These are phyloP conservation scores for Globisporangium polare DNA, from an alignment of 352 stramenopile species.

Conservation along the genomic window DNA sequence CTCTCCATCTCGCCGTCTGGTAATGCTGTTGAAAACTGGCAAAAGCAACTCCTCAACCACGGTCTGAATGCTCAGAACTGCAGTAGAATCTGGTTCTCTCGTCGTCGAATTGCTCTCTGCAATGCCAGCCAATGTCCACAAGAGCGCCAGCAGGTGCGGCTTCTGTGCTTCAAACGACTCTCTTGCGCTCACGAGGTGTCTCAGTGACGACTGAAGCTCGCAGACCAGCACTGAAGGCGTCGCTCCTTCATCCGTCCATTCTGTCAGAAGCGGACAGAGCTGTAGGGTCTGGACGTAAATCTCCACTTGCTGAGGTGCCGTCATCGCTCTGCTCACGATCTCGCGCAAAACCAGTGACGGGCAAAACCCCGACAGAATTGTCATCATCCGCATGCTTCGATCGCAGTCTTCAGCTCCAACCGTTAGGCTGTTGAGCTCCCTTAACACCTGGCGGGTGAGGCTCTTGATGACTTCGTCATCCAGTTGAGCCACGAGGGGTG, in stretches of 20 bases:
- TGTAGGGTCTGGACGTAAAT: conserved; percentile 24
- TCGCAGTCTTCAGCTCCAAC: conserved; percentile 11
- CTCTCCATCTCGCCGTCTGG: background rate
- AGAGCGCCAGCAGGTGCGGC: conserved; percentile 23
- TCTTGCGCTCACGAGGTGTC: conserved; percentile 18
- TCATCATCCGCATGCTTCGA: conserved; percentile 15
- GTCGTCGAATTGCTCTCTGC: background rate
- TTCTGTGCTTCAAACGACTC: conserved; percentile 24
- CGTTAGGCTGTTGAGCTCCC: conserved; percentile 35
- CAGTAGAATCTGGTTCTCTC: background rate
- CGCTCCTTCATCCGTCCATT: conserved; percentile 19
- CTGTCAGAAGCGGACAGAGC: conserved; percentile 25
- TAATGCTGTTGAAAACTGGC: background rate
- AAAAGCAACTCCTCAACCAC: conserved; percentile 11
- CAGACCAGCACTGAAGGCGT: conserved; percentile 10
- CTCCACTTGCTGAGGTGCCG: conserved; percentile 17
- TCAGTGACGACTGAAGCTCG: conserved; percentile 23
- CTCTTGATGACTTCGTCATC: conserved; percentile 3
- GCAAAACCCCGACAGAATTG: conserved; percentile 26
- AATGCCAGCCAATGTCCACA: conserved; percentile 15
- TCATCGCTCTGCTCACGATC: conserved; percentile 20
- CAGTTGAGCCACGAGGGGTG: conserved; percentile 11
- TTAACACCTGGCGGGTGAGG: conserved; percentile 20
- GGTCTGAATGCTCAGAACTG: conserved; percentile 13
- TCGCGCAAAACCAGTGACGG: conserved; percentile 24